Evolutionary conservation across 139 green algal species (phyloP).

Genomic region (Deuterostichococcus epilithicus): DNA sequence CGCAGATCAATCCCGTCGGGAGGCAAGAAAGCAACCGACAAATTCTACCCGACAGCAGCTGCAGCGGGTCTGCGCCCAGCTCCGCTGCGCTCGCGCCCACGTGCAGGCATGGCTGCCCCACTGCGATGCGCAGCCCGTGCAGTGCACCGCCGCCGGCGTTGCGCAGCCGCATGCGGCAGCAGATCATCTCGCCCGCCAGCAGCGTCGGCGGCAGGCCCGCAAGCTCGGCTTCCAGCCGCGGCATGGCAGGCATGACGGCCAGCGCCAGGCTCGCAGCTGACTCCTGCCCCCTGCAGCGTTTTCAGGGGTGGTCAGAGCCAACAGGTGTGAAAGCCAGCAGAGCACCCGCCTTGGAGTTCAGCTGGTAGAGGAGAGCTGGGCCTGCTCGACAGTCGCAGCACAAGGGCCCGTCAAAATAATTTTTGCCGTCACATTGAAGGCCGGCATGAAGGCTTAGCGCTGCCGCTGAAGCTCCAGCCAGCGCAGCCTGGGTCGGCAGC

Average conservation of each 20-base stretch:
- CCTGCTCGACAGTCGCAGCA: too few relatives aligned
- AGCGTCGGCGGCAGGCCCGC: slow-evolving; percentile 17
- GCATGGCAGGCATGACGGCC: slow-evolving; percentile 53
- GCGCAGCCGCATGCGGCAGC: slow-evolving; percentile 23
- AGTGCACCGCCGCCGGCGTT: slow-evolving; percentile 37
- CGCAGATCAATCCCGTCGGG: background rate
- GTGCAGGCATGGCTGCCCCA: slow-evolving; percentile 10
- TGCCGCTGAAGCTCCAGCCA: too few relatives aligned
- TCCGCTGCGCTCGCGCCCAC: background rate
- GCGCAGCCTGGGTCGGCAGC: too few relatives aligned
- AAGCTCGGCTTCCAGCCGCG: slow-evolving; percentile 51
- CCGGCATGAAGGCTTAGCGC: background rate
- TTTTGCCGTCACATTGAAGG: background rate
- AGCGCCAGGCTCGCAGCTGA: slow-evolving; percentile 41
- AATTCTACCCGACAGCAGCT: background rate
- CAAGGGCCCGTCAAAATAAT: background rate
- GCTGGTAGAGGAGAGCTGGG: background rate
- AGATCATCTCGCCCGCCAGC: slow-evolving; percentile 38
- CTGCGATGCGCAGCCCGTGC: slow-evolving; percentile 20
- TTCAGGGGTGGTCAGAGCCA: background rate
- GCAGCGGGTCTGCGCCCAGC: background rate
- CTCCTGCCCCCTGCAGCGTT: background rate
- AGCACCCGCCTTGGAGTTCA: background rate
- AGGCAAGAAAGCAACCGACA: background rate
- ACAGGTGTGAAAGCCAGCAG: background rate